Conservation (phyloP, 2,329 filamentous ascomycete genomes). For the Apiospora arundinis region DNA sequence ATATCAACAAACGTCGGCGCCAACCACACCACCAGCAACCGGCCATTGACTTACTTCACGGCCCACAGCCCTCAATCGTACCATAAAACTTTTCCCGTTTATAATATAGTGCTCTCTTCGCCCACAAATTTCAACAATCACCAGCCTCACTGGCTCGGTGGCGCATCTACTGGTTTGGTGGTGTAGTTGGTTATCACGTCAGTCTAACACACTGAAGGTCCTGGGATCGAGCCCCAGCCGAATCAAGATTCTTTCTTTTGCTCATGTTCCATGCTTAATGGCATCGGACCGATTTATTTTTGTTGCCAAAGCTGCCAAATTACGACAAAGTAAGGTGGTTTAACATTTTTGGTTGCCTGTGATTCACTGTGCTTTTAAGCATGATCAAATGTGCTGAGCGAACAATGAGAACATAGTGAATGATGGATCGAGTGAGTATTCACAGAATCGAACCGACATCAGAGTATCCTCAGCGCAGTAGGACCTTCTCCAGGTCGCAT, state of each 20-base stretch:
- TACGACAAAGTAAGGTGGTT: neutral
- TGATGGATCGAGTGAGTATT: no score
- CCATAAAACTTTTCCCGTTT: neutral
- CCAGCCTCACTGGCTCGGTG: no score
- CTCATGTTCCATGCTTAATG: neutral
- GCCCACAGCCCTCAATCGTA: neutral
- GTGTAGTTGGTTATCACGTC: constrained; percentile 56
- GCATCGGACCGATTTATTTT: neutral
- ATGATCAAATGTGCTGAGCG: no score
- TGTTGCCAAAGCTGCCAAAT: neutral
- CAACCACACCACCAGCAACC: neutral
- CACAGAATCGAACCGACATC: no score
- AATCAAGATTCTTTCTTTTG: constrained; percentile 3
- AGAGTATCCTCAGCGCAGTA: no score
- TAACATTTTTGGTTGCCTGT: neutral
- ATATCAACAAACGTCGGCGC: neutral
- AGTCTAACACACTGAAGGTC: constrained; percentile 53
- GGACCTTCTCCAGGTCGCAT: no score
- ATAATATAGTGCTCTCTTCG: neutral
- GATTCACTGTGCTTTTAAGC: neutral
- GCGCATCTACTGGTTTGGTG: constrained; percentile 26
- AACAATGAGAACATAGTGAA: no score
- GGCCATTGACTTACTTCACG: neutral
- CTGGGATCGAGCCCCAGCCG: constrained; percentile 40
- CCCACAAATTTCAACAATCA: neutral